Conservation (phyloP, 31 red algal species). For the Bonnemaisonia californica region DNA sequence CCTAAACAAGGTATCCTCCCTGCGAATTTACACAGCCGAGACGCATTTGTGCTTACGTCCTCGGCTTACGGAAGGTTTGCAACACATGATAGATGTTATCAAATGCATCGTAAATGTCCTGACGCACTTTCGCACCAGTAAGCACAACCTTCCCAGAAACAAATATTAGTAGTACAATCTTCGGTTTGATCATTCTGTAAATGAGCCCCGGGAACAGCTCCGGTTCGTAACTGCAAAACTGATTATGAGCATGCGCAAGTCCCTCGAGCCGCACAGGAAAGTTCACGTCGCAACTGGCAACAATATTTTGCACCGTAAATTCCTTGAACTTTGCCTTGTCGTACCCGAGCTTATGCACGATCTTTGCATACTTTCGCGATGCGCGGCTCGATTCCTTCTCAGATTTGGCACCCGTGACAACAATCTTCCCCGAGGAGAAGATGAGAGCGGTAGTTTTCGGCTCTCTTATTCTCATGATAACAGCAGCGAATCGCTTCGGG, state of each 20-base stretch:
- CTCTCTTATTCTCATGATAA: conserved; percentile 98
- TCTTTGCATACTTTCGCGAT: conserved; percentile 92
- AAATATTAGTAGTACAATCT: conserved; percentile 97
- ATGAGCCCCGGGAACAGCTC: conserved; percentile 99
- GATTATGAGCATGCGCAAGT: conserved; percentile 85
- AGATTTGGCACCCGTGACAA: conserved; percentile 93
- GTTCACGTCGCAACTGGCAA: conserved; percentile 90
- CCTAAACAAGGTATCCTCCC: no score
- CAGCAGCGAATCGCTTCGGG: conserved; percentile 97
- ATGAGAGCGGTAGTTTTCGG: conserved; percentile 98
- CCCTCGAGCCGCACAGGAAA: conserved; percentile 97
- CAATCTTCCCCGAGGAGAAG: conserved; percentile 97
- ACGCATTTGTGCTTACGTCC: neutral
- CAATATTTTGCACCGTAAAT: conserved; percentile 98
- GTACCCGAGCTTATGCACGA: conserved; percentile 95
- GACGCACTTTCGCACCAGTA: conserved; percentile 92
- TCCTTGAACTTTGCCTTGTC: conserved; percentile 89
- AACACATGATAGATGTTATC: conserved; percentile 94
- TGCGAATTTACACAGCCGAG: neutral
- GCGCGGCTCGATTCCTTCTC: conserved; percentile 87
- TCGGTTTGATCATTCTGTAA: conserved; percentile 94
- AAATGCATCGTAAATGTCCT: conserved; percentile 92
- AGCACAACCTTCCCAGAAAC: conserved; percentile 98
- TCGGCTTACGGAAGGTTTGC: conserved; percentile 82
- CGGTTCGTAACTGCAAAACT: conserved; percentile 96